Base-by-base conservation (phyloP, 768 basidiomycete species). In the Termitomyces sp. region DNA sequence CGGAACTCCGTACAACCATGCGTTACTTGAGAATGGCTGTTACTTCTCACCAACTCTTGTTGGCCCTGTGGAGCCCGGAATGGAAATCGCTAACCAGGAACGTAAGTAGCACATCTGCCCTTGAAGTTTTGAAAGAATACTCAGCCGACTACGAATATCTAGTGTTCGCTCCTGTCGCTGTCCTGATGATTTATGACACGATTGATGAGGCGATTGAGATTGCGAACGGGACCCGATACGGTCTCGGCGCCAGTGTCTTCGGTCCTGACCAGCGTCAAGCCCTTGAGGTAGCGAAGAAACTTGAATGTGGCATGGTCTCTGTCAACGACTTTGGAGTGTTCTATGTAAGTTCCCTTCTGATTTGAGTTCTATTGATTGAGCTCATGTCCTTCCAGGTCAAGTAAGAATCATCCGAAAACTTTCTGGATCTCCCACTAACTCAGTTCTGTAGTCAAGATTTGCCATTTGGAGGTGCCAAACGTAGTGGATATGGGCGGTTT, bases 301-400 rank as follows among this genome's bases (percentile, higher is more conserved):
- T 99, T 51, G 85, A 96, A 53, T 95, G 93, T 65, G 96, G 96
- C 47, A 98, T 99, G 97, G 96, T 98, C 3, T 87, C 94, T 20
- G 80, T 97, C 60, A 98, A 98, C 65, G 97, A 98, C 74, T 97
- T 93, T 68, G 94, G 83, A 13, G 87, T 89, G 8, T 93, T 86
- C 73, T 93, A 94, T 68, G 86, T 91, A 66, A 76, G 86, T 15
- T 39, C 24, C 2, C 12, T 60, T 48, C 33, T 36, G 39, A 15
- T 33, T 20, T 61, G 3, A 13, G 31, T 41, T 36, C 26, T 0
- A 37, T 22, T 20, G 12, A 13, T 42, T 1, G 10, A 10, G 8
- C 59, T 62, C 18, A 55, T 55, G 26, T 39, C 54, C 51, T 57
- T n/a, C 28, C 61, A 89, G 87, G 71, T 91, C 61, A 90, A 92